These are phyloP conservation scores for Groenewaldozyma tartarivorans DNA, from an alignment of 805 yeast species.

Conservation along the genomic window DNA sequence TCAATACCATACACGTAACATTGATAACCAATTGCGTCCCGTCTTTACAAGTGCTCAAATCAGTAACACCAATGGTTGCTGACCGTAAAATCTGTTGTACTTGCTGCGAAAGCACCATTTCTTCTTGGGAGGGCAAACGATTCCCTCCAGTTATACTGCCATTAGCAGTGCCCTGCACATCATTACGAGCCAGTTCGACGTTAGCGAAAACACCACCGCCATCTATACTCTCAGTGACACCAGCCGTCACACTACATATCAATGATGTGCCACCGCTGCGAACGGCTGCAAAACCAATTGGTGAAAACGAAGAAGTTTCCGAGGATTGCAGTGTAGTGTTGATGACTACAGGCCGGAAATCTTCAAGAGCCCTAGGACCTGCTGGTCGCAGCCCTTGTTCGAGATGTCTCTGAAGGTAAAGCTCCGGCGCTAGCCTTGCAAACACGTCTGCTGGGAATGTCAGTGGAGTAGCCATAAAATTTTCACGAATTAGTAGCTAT, in stretches of 20 bases:
- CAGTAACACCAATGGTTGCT: conserved; percentile 15
- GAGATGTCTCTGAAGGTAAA: conserved; percentile 70
- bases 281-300: conserved; percentile 58
- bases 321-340: too few species aligned
- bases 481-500: neutral
- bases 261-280: conserved; percentile 66
- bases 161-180: conserved; percentile 15
- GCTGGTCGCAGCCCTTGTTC: conserved; percentile 64
- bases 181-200: conserved; percentile 17
- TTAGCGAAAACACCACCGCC: conserved; percentile 17
- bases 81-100: conserved; percentile 40
- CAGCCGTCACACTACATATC: conserved; percentile 36
- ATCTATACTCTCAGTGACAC: conserved; percentile 12
- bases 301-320: too few species aligned
- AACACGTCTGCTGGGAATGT: conserved; percentile 74
- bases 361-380: conserved; percentile 56
- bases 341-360: conserved; percentile 52
- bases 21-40: conserved; percentile 43
- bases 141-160: conserved; percentile 23
- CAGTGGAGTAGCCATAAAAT: conserved; percentile 26
- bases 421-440: conserved; percentile 77
- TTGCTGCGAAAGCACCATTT: conserved; percentile 34
- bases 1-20: conserved; percentile 67
- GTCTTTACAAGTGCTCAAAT: neutral
- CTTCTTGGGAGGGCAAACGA: conserved; percentile 26